These are phyloP conservation scores for Leccinum disarticulatum DNA, from an alignment of 768 basidiomycete species.

Conservation along the genomic window DNA sequence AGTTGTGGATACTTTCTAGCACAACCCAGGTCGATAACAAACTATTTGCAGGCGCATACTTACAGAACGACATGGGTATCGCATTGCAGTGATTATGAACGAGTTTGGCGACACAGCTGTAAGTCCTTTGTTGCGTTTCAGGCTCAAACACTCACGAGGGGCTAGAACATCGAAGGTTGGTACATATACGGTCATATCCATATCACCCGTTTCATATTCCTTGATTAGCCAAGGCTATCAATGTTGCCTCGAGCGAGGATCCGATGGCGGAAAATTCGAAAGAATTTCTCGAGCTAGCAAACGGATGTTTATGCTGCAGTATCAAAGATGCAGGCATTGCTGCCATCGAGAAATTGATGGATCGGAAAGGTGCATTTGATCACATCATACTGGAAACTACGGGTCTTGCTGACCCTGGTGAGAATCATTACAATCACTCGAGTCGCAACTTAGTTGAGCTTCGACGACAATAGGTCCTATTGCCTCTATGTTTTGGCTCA, in stretches of 20 bases:
- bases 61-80: conserved; percentile 90
- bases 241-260: conserved; percentile 67
- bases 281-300: conserved; percentile 89
- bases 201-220: background rate
- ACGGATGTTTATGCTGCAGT: conserved; percentile 98
- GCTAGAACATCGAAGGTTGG: conserved; percentile 88
- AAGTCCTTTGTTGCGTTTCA: conserved; percentile 28
- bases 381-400: conserved; percentile 96
- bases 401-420: conserved; percentile 93
- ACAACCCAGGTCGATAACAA: background rate
- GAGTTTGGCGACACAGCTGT: conserved; percentile 96
- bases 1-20: background rate
- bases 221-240: conserved; percentile 76
- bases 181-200: background rate
- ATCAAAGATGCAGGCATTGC: conserved; percentile 93
- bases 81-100: conserved; percentile 98
- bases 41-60: conserved; percentile 66
- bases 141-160: conserved; percentile 19
- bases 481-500: conserved; percentile 84
- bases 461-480: conserved; percentile 60
- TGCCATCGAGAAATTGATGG: conserved; percentile 91
- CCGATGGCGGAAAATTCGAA: conserved; percentile 66
- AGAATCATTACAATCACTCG: conserved; percentile 7
- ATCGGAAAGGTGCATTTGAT: conserved; percentile 84
- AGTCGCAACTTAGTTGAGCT: conserved; percentile 1